A percentile compares a stretch with the other conserved stretches of the same genome.
phyloP scores from a whole-genome alignment of 805 yeast genomes.

The Huiozyma sinensis region DNA sequence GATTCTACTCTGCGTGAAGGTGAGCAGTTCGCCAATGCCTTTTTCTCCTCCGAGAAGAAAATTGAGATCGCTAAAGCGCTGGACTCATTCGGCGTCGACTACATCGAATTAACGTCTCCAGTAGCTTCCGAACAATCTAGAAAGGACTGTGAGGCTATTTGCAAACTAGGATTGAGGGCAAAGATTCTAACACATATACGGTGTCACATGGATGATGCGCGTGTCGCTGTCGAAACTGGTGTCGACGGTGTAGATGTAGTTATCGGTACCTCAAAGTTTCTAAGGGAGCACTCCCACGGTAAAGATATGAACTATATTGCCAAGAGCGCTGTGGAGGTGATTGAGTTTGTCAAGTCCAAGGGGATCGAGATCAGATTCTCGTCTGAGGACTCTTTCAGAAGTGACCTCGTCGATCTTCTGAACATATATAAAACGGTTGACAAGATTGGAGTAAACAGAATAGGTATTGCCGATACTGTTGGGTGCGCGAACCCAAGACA shows the following conservation, averaged over 20 bases:
- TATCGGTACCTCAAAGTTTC: constrained; percentile 91
- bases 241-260: constrained; percentile 99
- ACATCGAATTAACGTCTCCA: constrained; percentile 94
- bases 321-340: constrained; percentile 90
- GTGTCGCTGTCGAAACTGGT: constrained; percentile 94
- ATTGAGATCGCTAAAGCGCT: constrained; percentile 94
- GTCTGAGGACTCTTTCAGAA: constrained; percentile 94
- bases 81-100: constrained; percentile 96
- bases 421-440: constrained; percentile 95
- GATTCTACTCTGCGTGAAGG: constrained; percentile 97
- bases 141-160: constrained; percentile 92
- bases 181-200: constrained; percentile 93
- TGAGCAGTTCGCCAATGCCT: constrained; percentile 97
- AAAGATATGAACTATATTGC: constrained; percentile 98
- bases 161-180: constrained; percentile 92
- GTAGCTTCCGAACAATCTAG: constrained; percentile 94
- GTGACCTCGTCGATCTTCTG: constrained; percentile 87
- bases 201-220: constrained; percentile 98
- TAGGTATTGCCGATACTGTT: constrained; percentile 98
- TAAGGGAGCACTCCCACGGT: constrained; percentile 93
- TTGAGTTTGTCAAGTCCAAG: constrained; percentile 92
- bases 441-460: constrained; percentile 95
- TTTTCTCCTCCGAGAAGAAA: constrained; percentile 87
- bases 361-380: constrained; percentile 95
- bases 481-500: constrained; percentile 99